Percentiles rank a stretch among this genome's conserved stretches.
phyloP scores from a whole-genome alignment of 148 eudicot species.

The Cornus kousa region DNA sequence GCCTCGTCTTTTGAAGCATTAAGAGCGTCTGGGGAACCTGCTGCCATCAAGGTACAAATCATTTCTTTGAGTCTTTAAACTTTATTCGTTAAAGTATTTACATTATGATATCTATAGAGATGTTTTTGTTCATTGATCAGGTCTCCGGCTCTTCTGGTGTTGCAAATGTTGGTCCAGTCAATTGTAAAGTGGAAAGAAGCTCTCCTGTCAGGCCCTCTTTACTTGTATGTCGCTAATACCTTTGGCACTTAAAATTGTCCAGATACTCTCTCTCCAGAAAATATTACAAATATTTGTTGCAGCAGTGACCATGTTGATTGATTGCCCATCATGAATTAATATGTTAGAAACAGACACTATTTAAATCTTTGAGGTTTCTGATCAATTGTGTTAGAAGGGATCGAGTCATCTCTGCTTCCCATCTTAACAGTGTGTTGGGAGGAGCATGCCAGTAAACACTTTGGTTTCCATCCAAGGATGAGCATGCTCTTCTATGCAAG shows the following conservation, averaged over 20 bases:
- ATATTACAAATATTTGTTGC: neutral
- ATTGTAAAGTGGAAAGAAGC: slow-evolving; percentile 55
- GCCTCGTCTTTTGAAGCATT: slow-evolving; percentile 69
- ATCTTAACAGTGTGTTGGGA: neutral
- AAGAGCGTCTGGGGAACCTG: slow-evolving; percentile 63
- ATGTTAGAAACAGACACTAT: neutral
- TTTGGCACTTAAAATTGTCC: neutral
- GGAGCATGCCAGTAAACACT: neutral
- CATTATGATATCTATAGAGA: neutral
- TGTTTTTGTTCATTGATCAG: slow-evolving; percentile 20
- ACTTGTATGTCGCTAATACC: slow-evolving; percentile 32
- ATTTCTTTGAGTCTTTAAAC: neutral
- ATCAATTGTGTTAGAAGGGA: neutral
- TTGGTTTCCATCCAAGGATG: neutral
- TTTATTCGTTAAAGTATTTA: neutral
- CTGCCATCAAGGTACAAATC: slow-evolving; percentile 57
- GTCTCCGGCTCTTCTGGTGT: slow-evolving; percentile 47
- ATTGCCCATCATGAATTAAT: neutral
- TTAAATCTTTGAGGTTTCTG: neutral
- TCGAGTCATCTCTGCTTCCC: neutral
- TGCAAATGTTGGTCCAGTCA: slow-evolving; percentile 43
- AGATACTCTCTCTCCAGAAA: neutral
- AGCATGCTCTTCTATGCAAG: neutral
- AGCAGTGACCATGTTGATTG: neutral
- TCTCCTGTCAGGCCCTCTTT: slow-evolving; percentile 56